A percentile compares a stretch with the other conserved stretches of the same genome.
These are phyloP conservation scores for Fraxinus nigra DNA, from an alignment of 305 asterid species.

Conservation along the genomic window DNA sequence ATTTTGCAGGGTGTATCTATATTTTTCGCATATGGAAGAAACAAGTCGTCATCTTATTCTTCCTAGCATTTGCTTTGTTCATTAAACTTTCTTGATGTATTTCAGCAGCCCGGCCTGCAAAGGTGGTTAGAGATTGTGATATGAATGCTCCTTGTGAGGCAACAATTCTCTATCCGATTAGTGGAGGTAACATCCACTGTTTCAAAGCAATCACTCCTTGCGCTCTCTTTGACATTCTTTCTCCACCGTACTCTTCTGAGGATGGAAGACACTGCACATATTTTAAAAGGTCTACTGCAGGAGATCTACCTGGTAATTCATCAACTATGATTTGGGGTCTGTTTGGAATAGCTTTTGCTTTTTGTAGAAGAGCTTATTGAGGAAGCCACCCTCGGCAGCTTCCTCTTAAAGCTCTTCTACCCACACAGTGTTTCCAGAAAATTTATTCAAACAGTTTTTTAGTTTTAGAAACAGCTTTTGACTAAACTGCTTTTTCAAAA, in stretches of 20 bases:
- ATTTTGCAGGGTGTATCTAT: background rate
- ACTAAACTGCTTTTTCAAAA: background rate
- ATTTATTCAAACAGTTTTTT: background rate
- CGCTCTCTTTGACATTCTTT: conserved; percentile 91
- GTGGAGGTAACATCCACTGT: conserved; percentile 93
- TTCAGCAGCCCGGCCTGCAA: conserved; percentile 79
- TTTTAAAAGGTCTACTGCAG: conserved; percentile 58
- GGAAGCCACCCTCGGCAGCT: background rate
- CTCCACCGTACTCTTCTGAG: conserved; percentile 89
- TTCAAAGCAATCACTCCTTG: conserved; percentile 94
- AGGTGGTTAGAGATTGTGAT: conserved; percentile 65
- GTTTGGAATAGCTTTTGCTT: background rate
- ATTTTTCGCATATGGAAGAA: background rate
- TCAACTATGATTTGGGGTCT: background rate
- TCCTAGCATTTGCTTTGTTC: background rate
- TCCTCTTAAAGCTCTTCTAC: background rate
- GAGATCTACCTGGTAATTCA: conserved; percentile 66
- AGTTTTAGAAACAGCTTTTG: background rate
- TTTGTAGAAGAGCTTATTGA: background rate
- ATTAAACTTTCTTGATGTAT: conserved; percentile 1
- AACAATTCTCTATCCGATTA: conserved; percentile 75
- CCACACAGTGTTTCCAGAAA: background rate
- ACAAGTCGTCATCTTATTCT: background rate
- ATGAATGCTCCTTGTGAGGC: conserved; percentile 86
- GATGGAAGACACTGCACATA: conserved; percentile 91